Evolutionary conservation across 208 protist genomes (phyloP).

Genomic region (Ichthyophonus hoferi): DNA sequence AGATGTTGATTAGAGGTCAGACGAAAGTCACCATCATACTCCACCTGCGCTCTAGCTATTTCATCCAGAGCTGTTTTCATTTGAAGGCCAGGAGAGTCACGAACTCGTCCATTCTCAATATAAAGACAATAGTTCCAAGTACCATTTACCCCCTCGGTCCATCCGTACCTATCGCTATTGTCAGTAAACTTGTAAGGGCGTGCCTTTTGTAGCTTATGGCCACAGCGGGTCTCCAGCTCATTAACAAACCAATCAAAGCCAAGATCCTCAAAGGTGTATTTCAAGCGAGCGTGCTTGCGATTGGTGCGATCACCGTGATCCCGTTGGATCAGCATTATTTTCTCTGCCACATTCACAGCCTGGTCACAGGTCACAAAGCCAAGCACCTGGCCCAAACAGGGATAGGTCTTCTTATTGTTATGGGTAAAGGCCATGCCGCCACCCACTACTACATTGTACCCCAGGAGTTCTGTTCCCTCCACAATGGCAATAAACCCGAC

Average conservation of each 20-base stretch:
- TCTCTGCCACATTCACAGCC: slow-evolving; percentile 45
- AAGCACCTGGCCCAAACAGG: slow-evolving; percentile 42
- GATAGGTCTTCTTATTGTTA: slow-evolving; percentile 53
- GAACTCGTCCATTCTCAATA: slow-evolving; percentile 49
- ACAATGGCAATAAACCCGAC: slow-evolving; percentile 50
- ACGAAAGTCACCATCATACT: slow-evolving; percentile 50
- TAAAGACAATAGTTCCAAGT: slow-evolving; percentile 42
- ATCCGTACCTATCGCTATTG: slow-evolving; percentile 50
- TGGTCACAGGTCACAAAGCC: slow-evolving; percentile 41
- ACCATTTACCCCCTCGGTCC: slow-evolving; percentile 42
- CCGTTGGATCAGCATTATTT: slow-evolving; percentile 48
- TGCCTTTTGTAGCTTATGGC: slow-evolving; percentile 39
- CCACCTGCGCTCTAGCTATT: slow-evolving; percentile 32
- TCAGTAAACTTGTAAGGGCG: slow-evolving; percentile 8
- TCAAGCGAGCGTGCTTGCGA: slow-evolving; percentile 56
- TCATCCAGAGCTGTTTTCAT: slow-evolving; percentile 50
- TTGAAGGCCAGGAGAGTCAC: slow-evolving; percentile 37
- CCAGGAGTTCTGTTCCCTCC: slow-evolving; percentile 18
- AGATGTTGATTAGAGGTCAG: slow-evolving; percentile 55
- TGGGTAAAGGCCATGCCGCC: slow-evolving; percentile 56
- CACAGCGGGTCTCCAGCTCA: slow-evolving; percentile 44
- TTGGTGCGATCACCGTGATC: slow-evolving; percentile 54
- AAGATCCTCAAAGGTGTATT: slow-evolving; percentile 60
- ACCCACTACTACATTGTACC: slow-evolving; percentile 50
- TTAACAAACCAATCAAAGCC: slow-evolving; percentile 51